Conservation (phyloP, 1,139 yeast species). For the Saccharomycopsis hybrid region DNA sequence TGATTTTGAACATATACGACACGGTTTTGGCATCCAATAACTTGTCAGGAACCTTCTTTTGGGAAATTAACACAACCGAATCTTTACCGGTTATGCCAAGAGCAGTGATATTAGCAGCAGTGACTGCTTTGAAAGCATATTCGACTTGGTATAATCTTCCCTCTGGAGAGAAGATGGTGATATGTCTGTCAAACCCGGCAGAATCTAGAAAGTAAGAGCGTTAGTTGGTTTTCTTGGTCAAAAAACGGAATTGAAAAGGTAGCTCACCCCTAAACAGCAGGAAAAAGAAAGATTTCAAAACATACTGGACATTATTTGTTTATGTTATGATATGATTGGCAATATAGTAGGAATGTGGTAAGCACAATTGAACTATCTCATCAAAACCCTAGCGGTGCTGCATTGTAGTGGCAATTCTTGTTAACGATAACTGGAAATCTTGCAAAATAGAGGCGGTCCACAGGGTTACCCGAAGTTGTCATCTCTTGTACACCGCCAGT, state of each 20-base stretch:
- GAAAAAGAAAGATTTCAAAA: not conserved
- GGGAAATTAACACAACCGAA: constrained; percentile 86
- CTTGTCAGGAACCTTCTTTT: constrained; percentile 94
- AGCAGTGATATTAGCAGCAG: constrained; percentile 85
- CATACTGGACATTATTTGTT: not conserved
- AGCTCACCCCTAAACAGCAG: not conserved
- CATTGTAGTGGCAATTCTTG: too few species aligned
- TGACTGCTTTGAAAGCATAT: constrained; percentile 96
- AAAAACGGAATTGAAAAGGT: not conserved
- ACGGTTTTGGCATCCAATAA: constrained; percentile 81
- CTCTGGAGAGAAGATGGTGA: constrained; percentile 96
- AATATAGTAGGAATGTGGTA: too few species aligned
- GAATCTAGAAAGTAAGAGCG: not conserved
- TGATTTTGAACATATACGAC: constrained; percentile 75
- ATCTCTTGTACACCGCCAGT: too few species aligned
- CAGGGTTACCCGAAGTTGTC: too few species aligned
- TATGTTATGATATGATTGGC: too few species aligned
- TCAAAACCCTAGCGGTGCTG: too few species aligned
- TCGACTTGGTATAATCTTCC: constrained; percentile 97
- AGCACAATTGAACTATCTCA: too few species aligned
- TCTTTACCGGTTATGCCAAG: constrained; percentile 83
- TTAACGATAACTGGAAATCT: too few species aligned
- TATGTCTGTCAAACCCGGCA: constrained; percentile 81
- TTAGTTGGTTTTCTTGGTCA: not conserved
- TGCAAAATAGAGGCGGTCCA: too few species aligned